phyloP scores from a whole-genome alignment of 2,329 filamentous ascomycete genomes.

The Hysterium pulicare region DNA sequence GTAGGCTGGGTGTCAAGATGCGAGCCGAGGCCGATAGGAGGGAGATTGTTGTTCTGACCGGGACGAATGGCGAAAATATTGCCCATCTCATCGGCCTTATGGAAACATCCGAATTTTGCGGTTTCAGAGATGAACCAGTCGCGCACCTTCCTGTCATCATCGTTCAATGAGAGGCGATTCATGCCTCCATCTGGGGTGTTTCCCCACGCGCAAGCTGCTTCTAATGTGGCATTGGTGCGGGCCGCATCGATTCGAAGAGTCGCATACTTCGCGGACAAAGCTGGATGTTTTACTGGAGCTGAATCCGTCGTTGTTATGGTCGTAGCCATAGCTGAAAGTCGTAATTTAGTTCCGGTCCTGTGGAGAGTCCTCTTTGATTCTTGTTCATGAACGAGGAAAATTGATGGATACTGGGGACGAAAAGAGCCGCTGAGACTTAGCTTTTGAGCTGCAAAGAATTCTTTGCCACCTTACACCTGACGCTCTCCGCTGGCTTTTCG shows the following conservation, averaged over 20 bases:
- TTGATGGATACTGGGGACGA: too few relatives aligned
- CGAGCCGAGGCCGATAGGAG: conserved; percentile 12
- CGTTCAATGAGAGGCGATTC: conserved; percentile 10
- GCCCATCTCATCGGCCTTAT: conserved; percentile 15
- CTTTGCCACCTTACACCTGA: too few relatives aligned
- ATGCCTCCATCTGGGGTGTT: conserved; percentile 9
- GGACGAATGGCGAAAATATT: conserved; percentile 12
- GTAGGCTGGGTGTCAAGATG: conserved; percentile 14
- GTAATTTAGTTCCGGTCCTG: too few relatives aligned
- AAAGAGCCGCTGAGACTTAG: too few relatives aligned
- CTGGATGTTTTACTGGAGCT: conserved; percentile 2
- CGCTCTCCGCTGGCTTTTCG: too few relatives aligned
- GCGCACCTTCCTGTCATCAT: conserved; percentile 13
- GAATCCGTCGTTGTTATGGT: conserved; percentile 5
- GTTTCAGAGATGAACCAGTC: conserved; percentile 14
- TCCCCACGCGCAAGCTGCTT: conserved; percentile 12
- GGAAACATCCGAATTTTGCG: conserved; percentile 10
- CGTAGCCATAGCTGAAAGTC: too few relatives aligned
- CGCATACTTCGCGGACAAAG: conserved; percentile 9
- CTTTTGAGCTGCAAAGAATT: too few relatives aligned
- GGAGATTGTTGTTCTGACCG: conserved; percentile 13
- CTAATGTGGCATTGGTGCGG: conserved; percentile 9
- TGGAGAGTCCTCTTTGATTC: too few relatives aligned
- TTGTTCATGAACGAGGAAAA: too few relatives aligned
- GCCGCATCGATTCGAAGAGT: conserved; percentile 8